These are phyloP conservation scores for Daphne laureola DNA, from an alignment of 441 rosid genomes.

Conservation along the genomic window DNA sequence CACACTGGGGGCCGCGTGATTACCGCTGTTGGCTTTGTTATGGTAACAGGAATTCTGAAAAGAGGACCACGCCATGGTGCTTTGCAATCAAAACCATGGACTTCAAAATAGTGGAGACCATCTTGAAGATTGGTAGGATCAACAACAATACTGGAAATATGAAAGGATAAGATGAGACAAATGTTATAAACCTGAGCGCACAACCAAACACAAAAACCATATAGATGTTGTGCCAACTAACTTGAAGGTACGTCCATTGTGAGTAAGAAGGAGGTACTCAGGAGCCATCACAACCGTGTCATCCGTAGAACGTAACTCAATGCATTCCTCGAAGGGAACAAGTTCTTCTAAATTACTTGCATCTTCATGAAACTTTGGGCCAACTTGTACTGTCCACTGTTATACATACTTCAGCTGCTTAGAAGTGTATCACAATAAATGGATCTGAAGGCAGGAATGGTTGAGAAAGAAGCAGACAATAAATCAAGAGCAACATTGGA, in stretches of 20 bases:
- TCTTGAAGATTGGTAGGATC: slow-evolving; percentile 80
- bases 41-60: slow-evolving; percentile 83
- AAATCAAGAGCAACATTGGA: too few relatives aligned
- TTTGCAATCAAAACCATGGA: slow-evolving; percentile 91
- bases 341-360: slow-evolving; percentile 85
- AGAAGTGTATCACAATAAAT: slow-evolving; percentile 12
- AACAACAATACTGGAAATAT: slow-evolving; percentile 73
- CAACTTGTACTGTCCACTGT: slow-evolving; percentile 94
- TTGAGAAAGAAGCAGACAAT: too few relatives aligned
- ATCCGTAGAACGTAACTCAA: slow-evolving; percentile 70
- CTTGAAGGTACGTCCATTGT: slow-evolving; percentile 98
- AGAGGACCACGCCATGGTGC: slow-evolving; percentile 93
- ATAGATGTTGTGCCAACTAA: slow-evolving; percentile 40
- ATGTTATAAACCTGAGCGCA: slow-evolving; percentile 7
- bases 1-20: slow-evolving; percentile 59
- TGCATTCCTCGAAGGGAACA: slow-evolving; percentile 93
- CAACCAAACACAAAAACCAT: slow-evolving; percentile 1
- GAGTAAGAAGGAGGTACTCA: slow-evolving; percentile 81
- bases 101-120: slow-evolving; percentile 92
- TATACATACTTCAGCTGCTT: slow-evolving; percentile 21
- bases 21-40: slow-evolving; percentile 73
- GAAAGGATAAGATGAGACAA: slow-evolving; percentile 3
- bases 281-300: slow-evolving; percentile 73
- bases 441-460: neutral
- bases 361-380: slow-evolving; percentile 94